Percentiles rank a stretch among this genome's conserved stretches.
These are phyloP conservation scores for Eimeria tenella DNA, from an alignment of 169 alveolate species.

Conservation along the genomic window DNA sequence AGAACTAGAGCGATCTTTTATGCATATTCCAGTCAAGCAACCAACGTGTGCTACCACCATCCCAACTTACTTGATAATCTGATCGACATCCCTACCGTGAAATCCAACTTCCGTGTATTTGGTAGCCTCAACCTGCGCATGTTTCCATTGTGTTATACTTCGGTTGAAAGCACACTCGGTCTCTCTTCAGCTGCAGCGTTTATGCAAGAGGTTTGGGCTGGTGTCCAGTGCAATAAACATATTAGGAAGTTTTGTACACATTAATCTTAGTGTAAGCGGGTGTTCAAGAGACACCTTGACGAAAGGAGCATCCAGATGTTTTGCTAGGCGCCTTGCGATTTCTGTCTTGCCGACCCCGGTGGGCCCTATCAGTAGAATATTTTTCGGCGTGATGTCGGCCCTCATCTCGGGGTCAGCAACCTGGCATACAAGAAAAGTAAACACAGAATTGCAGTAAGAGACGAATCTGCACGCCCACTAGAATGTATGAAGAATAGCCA, in stretches of 20 bases:
- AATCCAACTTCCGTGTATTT: slow-evolving; percentile 95
- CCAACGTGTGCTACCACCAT: background rate
- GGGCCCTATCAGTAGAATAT: slow-evolving; percentile 92
- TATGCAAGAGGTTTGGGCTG: no score
- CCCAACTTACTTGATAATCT: slow-evolving; percentile 86
- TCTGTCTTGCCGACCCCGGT: slow-evolving; percentile 95
- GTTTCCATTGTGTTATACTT: background rate
- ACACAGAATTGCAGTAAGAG: background rate
- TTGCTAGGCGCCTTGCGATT: slow-evolving; percentile 91
- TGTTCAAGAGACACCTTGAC: slow-evolving; percentile 81
- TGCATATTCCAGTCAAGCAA: background rate
- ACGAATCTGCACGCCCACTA: no score
- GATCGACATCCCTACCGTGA: slow-evolving; percentile 94
- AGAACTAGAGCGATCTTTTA: background rate
- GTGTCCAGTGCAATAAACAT: no score
- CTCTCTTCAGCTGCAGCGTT: no score
- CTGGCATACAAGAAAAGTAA: background rate
- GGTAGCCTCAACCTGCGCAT: slow-evolving; percentile 90
- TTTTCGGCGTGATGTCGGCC: slow-evolving; percentile 89
- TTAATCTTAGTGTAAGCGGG: no score
- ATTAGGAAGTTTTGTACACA: no score
- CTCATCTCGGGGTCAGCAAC: slow-evolving; percentile 82
- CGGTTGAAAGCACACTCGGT: background rate
- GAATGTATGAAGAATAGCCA: no score
- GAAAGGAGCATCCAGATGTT: slow-evolving; percentile 92